Base-by-base conservation (phyloP, 2,329 filamentous ascomycete genomes). In the Nemania bipapillata region DNA sequence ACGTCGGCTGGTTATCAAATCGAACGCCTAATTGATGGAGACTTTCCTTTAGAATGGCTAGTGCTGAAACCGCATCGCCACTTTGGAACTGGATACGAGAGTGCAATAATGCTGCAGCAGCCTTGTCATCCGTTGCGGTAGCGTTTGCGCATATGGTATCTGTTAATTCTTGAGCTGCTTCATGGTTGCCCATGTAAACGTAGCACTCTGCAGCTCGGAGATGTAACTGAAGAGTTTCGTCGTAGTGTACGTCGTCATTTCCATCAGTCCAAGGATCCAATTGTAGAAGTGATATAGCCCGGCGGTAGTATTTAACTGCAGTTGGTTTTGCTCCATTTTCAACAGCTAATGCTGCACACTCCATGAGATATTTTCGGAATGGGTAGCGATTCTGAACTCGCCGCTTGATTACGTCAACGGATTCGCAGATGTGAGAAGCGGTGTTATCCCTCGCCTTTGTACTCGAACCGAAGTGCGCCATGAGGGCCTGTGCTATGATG, bases 261-360 rank as follows among this genome's bases (percentile, higher is more conserved):
- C 83, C 84, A 32, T 91, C 89, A 49, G 87, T 84, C 95, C 95
- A 98, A 0, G 92, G 90, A 61, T 92, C 83, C 6, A 90, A 84
- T 77, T 97, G 94, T 15, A 98, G 84, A n/a, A 98, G 85, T 9
- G 86, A 85, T 53, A 97, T 86, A 56, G 93, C 94, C 63, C 89
- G 88, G 52, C 86, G 87, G 79, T 93, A 97, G 76, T 94, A 97
- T 78, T 91, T 93, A 7, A 93, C 87, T 0, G 93, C 93, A 2
- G 93, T 96, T 2, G 90, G 89, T 63, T 92, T 86, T 1, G 94
- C 94, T 17, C 94, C 94, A 60, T 91, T 94, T 76, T 96, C 93
- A 30, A 91, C 88, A 1, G 94, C 92, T 5, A 87, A 87, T 69
- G 91, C 90, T 1, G 93, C 95, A 73, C 92, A 93, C 63, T 93